phyloP scores from a whole-genome alignment of 1,284 basidiomycete species.

The Cutaneotrichosporon dermatis region DNA sequence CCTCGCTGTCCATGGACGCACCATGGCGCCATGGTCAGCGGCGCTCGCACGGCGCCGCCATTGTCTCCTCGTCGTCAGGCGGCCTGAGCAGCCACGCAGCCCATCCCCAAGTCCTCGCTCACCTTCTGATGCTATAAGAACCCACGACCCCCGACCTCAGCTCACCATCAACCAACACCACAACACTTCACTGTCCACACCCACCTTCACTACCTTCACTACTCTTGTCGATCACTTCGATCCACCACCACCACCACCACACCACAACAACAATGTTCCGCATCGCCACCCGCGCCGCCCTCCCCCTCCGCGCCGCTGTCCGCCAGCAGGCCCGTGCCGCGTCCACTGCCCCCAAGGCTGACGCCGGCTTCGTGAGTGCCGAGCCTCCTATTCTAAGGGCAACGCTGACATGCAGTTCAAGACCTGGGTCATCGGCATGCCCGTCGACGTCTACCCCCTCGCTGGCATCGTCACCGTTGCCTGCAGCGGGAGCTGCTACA shows the following conservation, averaged over 20 bases:
- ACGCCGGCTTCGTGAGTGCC: constrained; percentile 1
- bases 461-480: background rate
- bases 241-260: background rate
- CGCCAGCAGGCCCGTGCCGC: background rate
- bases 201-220: background rate
- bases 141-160: background rate
- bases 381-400: background rate
- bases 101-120: too few relatives aligned
- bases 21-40: too few relatives aligned
- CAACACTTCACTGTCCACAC: background rate
- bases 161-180: background rate
- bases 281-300: constrained; percentile 2
- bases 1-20: too few relatives aligned
- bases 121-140: background rate
- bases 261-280: constrained; percentile 4
- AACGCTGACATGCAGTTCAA: constrained; percentile 1
- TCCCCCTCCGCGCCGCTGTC: background rate
- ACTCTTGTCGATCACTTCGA: too few relatives aligned
- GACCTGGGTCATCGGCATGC: constrained; percentile 2
- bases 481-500: background rate
- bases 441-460: constrained; percentile 9
- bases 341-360: background rate
- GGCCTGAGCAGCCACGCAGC: too few relatives aligned
- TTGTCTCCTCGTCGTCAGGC: too few relatives aligned
- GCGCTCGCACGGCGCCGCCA: too few relatives aligned